Base-by-base conservation (phyloP, 305 asterid genomes). In the Vinca major region DNA sequence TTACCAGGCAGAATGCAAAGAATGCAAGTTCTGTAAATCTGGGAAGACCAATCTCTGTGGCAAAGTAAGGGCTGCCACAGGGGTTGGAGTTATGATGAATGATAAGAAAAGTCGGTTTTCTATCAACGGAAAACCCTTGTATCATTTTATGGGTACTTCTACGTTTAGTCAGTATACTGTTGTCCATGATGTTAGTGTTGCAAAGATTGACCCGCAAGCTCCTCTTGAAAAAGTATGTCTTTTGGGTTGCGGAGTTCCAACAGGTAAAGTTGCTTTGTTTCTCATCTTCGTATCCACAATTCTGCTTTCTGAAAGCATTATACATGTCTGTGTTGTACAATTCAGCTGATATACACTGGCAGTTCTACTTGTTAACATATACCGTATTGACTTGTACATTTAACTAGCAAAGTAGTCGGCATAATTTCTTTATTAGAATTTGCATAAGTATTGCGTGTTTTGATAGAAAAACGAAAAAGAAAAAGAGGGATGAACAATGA, bases 1-100 rank as follows among this genome's bases (percentile, higher is more conserved):
- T 71, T 94, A 94, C 81, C 98, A 94, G 83, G 99, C 98, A 48
- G 99, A 91, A 77, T 94, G 99, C 80, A 81, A 61, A 74, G 99
- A 94, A 75, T 94, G 99, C 85, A 94, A 94, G 82, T 94, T 94
- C 73, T 94, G 99, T 86, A 89, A 86, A 77, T 94, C 99, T 51
- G 99, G 99, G 66, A 93, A 93, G 88, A 93, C 99, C 10, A 94
- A 94, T 73, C 98, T 94, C 68, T 94, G 99, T 73, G 98, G 96
- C 60, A 94, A 94, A 80, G 95, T 89, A 50, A 94, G 99, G 85
- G 56, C 70, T 26, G 99, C 99, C 63, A 94, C 99, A 37, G 99
- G 99, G 77, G 98, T 78, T 75, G 99, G 99, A 78, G 95, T 94
- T 62, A 94, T 94, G 99, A 74, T 91, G 90, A 89, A 49, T 8